A percentile compares a stretch with the other conserved stretches of the same genome.
These are phyloP conservation scores for Auriscalpium vulgare DNA, from an alignment of 768 basidiomycete genomes.

Conservation along the genomic window DNA sequence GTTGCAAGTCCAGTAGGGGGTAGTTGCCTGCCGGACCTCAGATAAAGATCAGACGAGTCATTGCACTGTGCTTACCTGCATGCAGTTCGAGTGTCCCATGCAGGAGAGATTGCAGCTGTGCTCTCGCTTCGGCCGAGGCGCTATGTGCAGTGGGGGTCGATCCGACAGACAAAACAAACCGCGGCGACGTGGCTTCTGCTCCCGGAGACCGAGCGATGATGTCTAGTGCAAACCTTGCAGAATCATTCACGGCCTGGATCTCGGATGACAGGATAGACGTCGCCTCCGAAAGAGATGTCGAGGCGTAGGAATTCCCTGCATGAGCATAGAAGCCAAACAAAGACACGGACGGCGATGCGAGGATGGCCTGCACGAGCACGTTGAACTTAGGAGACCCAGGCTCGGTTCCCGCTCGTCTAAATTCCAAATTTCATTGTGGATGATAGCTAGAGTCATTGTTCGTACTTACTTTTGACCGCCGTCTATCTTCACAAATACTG, in stretches of 20 bases:
- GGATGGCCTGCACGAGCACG: constrained; percentile 41
- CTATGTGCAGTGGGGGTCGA: constrained; percentile 87
- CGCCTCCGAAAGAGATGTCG: constrained; percentile 59
- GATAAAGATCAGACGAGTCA: background rate
- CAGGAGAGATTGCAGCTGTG: constrained; percentile 37
- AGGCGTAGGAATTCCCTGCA: constrained; percentile 70
- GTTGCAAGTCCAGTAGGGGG: constrained; percentile 78
- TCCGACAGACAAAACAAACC: constrained; percentile 72
- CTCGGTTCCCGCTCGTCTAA: constrained; percentile 66
- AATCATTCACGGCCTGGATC: constrained; percentile 59
- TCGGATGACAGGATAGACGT: constrained; percentile 60
- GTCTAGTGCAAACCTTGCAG: constrained; percentile 48
- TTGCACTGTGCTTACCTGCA: constrained; percentile 39
- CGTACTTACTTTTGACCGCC: constrained; percentile 61
- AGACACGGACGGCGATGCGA: constrained; percentile 46
- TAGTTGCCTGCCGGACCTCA: constrained; percentile 53
- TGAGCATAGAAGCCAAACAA: constrained; percentile 85
- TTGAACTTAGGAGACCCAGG: constrained; percentile 47
- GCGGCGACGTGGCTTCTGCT: constrained; percentile 14
- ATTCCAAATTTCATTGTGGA: constrained; percentile 12
- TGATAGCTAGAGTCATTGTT: background rate
- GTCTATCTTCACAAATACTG: constrained; percentile 75
- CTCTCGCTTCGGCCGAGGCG: constrained; percentile 45
- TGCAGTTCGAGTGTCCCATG: constrained; percentile 67
- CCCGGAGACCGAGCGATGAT: too few species aligned